Evolutionary conservation across 306 rosid genomes (phyloP).

Genomic region (Quercus engelmannii): DNA sequence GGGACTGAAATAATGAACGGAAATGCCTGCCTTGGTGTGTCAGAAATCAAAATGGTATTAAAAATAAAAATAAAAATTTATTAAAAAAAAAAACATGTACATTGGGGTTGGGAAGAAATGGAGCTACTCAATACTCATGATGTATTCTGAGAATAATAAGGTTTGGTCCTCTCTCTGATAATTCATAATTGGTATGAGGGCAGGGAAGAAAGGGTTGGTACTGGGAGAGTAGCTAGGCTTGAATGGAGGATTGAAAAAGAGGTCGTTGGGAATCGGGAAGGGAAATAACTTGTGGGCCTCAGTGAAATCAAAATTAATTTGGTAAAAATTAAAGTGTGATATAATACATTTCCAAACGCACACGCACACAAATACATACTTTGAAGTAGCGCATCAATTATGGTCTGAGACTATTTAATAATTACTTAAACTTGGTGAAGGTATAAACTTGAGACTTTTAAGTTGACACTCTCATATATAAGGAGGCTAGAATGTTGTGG

Average conservation of each 20-base stretch:
- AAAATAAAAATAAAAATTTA: not conserved
- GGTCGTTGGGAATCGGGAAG: conserved; percentile 22
- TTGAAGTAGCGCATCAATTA: too few relatives aligned
- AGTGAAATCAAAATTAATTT: conserved; percentile 24
- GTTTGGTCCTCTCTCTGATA: conserved; percentile 34
- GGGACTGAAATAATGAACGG: conserved; percentile 26
- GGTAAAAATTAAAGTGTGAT: conserved; percentile 17
- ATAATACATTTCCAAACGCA: conserved; percentile 21
- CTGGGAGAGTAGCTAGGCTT: not conserved
- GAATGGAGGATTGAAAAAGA: conserved; percentile 29
- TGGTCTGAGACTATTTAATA: too few relatives aligned
- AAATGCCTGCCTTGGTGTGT: conserved; percentile 43
- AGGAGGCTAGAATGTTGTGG: conserved; percentile 45
- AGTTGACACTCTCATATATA: conserved; percentile 58
- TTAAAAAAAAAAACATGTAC: not conserved
- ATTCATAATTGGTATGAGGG: conserved; percentile 39
- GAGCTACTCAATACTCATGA: conserved; percentile 31
- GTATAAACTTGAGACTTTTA: conserved; percentile 46
- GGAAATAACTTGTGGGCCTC: conserved; percentile 29
- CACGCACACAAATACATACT: not conserved
- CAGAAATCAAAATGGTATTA: conserved; percentile 45
- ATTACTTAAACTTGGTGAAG: not conserved
- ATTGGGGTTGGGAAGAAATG: conserved; percentile 35
- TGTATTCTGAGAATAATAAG: conserved; percentile 22
- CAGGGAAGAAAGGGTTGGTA: not conserved